phyloP scores from a whole-genome alignment of 1,284 basidiomycete genomes.

The Papiliotrema nemorosa region DNA sequence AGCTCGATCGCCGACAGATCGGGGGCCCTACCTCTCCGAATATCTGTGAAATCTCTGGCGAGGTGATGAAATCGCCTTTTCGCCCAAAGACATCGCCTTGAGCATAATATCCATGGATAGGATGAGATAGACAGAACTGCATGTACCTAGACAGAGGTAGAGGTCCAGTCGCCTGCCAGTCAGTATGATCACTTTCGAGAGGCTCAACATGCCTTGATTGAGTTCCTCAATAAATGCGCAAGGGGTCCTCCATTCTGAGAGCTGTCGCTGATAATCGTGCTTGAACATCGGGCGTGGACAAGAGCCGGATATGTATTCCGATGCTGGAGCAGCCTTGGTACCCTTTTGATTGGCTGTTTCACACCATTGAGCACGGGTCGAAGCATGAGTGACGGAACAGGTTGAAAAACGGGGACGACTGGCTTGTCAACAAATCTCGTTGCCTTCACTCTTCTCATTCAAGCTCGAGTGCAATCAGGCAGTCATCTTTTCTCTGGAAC shows the following conservation, averaged over 20 bases:
- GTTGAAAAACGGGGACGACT: too few relatives aligned
- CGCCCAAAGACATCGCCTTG: conserved; percentile 75
- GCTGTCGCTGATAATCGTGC: not conserved
- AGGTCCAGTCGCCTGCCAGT: conserved; percentile 69
- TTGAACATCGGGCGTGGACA: too few relatives aligned
- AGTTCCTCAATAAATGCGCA: conserved; percentile 60
- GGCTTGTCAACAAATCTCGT: too few relatives aligned
- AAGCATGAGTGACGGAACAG: too few relatives aligned
- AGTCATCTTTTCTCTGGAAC: too few relatives aligned
- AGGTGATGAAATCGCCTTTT: conserved; percentile 91
- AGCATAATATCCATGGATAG: conserved; percentile 84
- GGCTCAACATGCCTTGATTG: conserved; percentile 57
- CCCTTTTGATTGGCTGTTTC: too few relatives aligned
- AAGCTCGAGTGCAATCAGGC: too few relatives aligned
- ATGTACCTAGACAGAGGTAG: conserved; percentile 82
- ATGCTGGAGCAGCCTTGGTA: not conserved
- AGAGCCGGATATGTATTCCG: too few relatives aligned
- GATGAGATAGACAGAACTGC: conserved; percentile 81
- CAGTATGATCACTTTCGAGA: not conserved
- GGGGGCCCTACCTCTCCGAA: conserved; percentile 82
- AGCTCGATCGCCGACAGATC: not conserved
- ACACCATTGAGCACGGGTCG: too few relatives aligned
- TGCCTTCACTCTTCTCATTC: too few relatives aligned
- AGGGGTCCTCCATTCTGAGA: conserved; percentile 15
- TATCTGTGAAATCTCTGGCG: conserved; percentile 92